These are phyloP conservation scores for Daldinia grandis DNA, from an alignment of 495 filamentous ascomycete genomes.

Conservation along the genomic window DNA sequence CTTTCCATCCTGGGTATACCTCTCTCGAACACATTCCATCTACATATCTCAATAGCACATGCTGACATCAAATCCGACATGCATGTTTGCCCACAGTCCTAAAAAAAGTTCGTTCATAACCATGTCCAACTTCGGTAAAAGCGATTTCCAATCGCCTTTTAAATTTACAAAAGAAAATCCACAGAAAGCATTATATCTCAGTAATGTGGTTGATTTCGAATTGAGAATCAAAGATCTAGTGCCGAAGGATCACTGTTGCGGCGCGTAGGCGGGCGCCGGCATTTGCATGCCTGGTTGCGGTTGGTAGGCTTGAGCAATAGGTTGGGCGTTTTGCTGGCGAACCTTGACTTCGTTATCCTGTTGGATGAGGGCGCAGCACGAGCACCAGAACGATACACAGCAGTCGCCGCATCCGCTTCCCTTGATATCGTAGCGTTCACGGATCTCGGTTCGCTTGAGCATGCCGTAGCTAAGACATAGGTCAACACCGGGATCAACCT, in stretches of 20 bases:
- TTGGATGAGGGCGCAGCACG: slow-evolving; percentile 58
- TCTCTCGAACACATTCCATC: neutral
- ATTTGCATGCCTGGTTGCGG: slow-evolving; percentile 43
- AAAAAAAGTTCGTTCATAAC: neutral
- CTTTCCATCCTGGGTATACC: slow-evolving; percentile 19
- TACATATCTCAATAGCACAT: neutral
- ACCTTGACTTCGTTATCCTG: slow-evolving; percentile 50
- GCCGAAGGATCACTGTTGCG: neutral
- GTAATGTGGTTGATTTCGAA: neutral
- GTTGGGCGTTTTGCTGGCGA: slow-evolving; percentile 35
- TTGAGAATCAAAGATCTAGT: neutral
- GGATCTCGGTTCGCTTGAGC: slow-evolving; percentile 63
- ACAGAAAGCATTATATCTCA: neutral
- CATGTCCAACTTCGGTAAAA: neutral
- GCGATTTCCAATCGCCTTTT: neutral
- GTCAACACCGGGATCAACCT: neutral
- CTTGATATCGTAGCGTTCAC: slow-evolving; percentile 62
- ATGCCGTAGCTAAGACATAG: slow-evolving; percentile 45
- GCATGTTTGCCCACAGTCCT: neutral
- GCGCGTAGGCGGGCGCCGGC: slow-evolving; percentile 32
- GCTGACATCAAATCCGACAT: neutral
- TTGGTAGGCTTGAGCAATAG: slow-evolving; percentile 43
- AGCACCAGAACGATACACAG: slow-evolving; percentile 61
- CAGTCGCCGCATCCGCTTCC: slow-evolving; percentile 62
- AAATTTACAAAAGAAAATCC: neutral